A percentile compares a stretch with the other conserved stretches of the same genome.
phyloP scores from a whole-genome alignment of 441 rosid species.

The Flueggea neowawraea region DNA sequence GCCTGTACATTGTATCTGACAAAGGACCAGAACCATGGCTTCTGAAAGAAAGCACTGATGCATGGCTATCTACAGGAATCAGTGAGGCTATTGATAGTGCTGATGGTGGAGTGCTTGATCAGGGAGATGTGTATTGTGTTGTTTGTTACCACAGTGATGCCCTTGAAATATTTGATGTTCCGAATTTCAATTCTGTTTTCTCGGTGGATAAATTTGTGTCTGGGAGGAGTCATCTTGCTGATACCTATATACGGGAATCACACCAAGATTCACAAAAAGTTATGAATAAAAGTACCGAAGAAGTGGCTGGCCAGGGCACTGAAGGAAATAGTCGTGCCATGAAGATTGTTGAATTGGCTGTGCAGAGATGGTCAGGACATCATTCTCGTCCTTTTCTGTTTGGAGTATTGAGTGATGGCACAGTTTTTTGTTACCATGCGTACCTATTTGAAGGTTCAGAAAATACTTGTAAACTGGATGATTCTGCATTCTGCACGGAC shows the following conservation, averaged over 20 bases:
- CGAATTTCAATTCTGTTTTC: slow-evolving; percentile 79
- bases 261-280: slow-evolving; percentile 37
- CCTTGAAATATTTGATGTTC: slow-evolving; percentile 96
- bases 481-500: slow-evolving; percentile 42
- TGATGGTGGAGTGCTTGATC: slow-evolving; percentile 84
- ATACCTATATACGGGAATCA: slow-evolving; percentile 45
- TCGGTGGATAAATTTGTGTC: slow-evolving; percentile 79
- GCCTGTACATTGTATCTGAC: slow-evolving; percentile 94
- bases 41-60: slow-evolving; percentile 91
- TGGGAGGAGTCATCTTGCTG: slow-evolving; percentile 79
- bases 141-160: slow-evolving; percentile 82
- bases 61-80: slow-evolving; percentile 95
- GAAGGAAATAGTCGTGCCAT: slow-evolving; percentile 57
- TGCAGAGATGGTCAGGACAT: slow-evolving; percentile 94
- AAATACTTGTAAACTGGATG: slow-evolving; percentile 54
- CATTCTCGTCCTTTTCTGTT: slow-evolving; percentile 89
- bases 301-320: slow-evolving; percentile 51
- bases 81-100: slow-evolving; percentile 82
- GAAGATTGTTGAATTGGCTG: slow-evolving; percentile 85
- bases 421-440: slow-evolving; percentile 93
- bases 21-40: slow-evolving; percentile 98
- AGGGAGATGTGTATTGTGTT: slow-evolving; percentile 91
- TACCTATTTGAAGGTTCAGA: slow-evolving; percentile 82
- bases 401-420: slow-evolving; percentile 94
- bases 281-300: slow-evolving; percentile 42